Conservation (phyloP, 2,329 filamentous ascomycete species). For the Colletotrichum agaves region DNA sequence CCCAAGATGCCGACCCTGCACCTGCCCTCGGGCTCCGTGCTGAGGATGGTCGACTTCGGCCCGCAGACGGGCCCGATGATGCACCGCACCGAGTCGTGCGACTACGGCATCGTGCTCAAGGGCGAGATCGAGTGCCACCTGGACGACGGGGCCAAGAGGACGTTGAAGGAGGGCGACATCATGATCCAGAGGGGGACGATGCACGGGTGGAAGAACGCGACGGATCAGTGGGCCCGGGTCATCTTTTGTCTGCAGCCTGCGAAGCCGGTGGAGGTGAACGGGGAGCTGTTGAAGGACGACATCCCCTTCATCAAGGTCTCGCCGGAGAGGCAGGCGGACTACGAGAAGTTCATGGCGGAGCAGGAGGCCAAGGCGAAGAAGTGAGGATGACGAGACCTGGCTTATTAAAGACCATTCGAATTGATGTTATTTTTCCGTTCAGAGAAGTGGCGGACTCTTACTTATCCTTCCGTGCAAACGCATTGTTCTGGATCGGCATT, state of each 20-base stretch:
- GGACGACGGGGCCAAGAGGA: constrained; percentile 52
- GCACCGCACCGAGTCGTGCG: constrained; percentile 58
- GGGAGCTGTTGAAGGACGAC: constrained; percentile 32
- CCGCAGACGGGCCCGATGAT: constrained; percentile 43
- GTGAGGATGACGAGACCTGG: neutral
- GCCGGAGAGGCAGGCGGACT: constrained; percentile 31
- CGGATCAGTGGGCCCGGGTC: constrained; percentile 34
- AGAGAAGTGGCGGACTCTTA: no score
- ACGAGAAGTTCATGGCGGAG: constrained; percentile 31
- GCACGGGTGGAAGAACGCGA: constrained; percentile 46
- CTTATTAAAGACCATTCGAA: no score
- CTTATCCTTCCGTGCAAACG: no score
- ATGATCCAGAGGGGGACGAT: constrained; percentile 58
- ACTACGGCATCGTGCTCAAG: constrained; percentile 59
- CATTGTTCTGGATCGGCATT: no score
- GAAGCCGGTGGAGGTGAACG: constrained; percentile 45
- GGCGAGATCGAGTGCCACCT: constrained; percentile 57
- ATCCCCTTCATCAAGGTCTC: constrained; percentile 31
- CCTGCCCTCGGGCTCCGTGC: constrained; percentile 33
- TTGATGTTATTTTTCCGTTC: no score
- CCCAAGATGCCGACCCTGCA: constrained; percentile 34
- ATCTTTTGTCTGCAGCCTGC: constrained; percentile 47
- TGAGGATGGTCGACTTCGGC: constrained; percentile 38
- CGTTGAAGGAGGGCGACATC: constrained; percentile 55
- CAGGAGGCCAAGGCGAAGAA: constrained; percentile 13